Base-by-base conservation (phyloP, 116 monocot species). In the Dioscorea cayenensis region DNA sequence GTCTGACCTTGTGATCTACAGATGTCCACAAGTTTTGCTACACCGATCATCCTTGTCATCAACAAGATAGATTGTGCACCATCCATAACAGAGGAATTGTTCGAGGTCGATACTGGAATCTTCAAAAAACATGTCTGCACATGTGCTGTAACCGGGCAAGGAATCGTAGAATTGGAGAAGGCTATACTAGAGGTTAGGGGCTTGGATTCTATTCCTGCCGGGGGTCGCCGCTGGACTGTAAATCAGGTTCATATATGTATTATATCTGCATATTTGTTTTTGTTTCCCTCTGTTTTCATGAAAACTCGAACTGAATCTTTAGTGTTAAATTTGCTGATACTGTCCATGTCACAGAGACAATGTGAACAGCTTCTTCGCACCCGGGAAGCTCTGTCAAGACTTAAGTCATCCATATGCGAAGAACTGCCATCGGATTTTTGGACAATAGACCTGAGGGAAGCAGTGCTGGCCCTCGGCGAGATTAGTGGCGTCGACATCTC, bases 401-500 rank as follows among this genome's bases (percentile, higher is more conserved):
- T 97, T 28, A 87, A 85, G 51, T 79, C 80, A 67, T 93, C 88
- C 0, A 85, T 99, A 51, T 69, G 13, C 28, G 91, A 91, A n/a
- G 90, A 85, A 7, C 66, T 99, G 67, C 93, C 94, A 1, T 51
- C 91, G 68, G 97, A 99, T 71, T 99, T 99, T 67, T 99, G 97
- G 97, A 99, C 91, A 6, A 85, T 99, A 22, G 97, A 94, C 67
- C 81, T 99, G 67, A 83, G 94, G 73, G 93, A 99, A 85, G 94
- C 94, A 22, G 91, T 82, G 3, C 49, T 99, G 58, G 90, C 97
- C 8, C 97, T 99, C 64, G 91, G 86, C 9, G 81, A 93, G 72
- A 90, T 99, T 20, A 91, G 81, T 59, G 94, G 97, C 14, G 60
- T 72, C 19, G 94, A 91, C 70, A 85, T 99, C 37, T 91, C 86